These are phyloP conservation scores for Cymbopogon citratus DNA, from an alignment of 176 grass and related monocot species.

Conservation along the genomic window DNA sequence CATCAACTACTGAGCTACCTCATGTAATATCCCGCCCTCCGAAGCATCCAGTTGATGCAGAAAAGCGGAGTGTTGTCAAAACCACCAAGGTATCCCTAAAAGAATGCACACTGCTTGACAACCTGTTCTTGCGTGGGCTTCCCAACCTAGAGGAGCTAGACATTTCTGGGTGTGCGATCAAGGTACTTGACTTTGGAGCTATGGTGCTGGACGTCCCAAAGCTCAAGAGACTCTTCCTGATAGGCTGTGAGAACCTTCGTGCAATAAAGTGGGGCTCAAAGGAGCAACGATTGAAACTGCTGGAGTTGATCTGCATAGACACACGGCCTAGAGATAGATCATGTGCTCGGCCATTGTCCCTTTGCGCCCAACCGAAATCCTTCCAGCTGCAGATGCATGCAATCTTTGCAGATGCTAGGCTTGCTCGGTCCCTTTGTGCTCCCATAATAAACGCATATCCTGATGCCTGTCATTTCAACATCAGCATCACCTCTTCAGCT, in stretches of 20 bases:
- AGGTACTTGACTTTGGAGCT: neutral
- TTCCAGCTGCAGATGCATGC: too few species aligned
- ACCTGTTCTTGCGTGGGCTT: neutral
- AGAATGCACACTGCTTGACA: neutral
- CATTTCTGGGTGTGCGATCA: conserved; percentile 2
- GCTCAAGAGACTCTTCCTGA: neutral
- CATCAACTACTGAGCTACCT: neutral
- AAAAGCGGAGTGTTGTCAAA: neutral
- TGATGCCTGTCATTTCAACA: neutral
- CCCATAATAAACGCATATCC: neutral
- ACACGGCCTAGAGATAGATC: too few species aligned
- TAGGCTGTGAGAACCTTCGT: neutral
- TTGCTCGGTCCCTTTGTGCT: neutral
- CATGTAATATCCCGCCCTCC: too few species aligned
- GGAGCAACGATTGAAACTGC: too few species aligned
- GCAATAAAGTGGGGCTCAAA: neutral
- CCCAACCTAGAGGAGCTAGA: neutral
- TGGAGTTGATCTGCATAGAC: neutral
- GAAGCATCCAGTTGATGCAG: neutral
- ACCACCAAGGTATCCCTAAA: neutral
- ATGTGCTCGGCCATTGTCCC: too few species aligned
- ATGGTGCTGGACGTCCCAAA: neutral
- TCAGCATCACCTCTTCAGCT: neutral
- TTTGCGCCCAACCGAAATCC: too few species aligned
- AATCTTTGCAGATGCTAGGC: too few species aligned